Percentiles rank a stretch among this genome's conserved stretches.
Conservation (phyloP, 2,329 filamentous ascomycete genomes). For the Aurifilum marmelostoma region DNA sequence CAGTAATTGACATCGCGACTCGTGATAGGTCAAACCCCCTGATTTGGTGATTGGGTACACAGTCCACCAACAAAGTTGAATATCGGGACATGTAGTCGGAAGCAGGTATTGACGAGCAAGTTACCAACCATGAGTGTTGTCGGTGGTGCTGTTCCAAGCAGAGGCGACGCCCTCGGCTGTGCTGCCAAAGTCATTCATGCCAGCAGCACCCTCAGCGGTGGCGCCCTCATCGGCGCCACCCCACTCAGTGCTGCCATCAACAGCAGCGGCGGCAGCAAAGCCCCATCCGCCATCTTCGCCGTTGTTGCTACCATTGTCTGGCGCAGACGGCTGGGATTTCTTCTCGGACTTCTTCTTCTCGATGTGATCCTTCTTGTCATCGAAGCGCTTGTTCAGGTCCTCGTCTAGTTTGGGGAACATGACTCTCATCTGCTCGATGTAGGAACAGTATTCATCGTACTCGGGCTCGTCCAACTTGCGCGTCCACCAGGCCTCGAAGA, state of each 20-base stretch:
- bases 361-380: constrained; percentile 27
- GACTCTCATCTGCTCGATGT: constrained; percentile 25
- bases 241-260: constrained; percentile 8
- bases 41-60: neutral
- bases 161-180: neutral
- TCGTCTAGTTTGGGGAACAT: constrained; percentile 24
- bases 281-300: constrained; percentile 18
- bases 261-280: neutral
- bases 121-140: neutral
- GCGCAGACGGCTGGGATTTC: constrained; percentile 5
- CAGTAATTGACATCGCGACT: neutral
- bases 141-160: neutral
- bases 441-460: constrained; percentile 21
- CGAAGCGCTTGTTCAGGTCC: constrained; percentile 25
- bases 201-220: neutral
- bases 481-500: constrained; percentile 29
- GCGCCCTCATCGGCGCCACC: neutral
- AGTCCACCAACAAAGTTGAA: too few relatives aligned
- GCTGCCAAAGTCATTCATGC: neutral
- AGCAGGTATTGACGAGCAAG: neutral
- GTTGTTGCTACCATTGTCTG: neutral
- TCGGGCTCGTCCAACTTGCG: constrained; percentile 22
- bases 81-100: neutral
- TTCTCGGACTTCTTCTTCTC: constrained; percentile 24
- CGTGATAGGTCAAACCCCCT: neutral